Base-by-base conservation (phyloP, 805 yeast genomes). In the Debaryomyces tyrocola region DNA sequence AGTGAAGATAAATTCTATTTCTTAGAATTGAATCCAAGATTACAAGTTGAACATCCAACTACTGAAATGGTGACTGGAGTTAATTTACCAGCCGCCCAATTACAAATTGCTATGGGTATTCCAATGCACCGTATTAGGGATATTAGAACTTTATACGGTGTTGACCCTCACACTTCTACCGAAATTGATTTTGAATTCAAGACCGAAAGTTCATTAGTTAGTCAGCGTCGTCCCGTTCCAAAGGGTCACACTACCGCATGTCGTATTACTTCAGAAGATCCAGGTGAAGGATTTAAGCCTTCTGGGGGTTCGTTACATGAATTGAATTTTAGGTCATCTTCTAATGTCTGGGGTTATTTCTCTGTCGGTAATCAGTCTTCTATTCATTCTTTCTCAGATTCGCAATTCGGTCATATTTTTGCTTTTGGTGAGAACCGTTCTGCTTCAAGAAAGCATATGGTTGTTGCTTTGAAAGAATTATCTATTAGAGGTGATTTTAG, bases 1-100 rank as follows among this genome's bases (percentile, higher is more conserved):
- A 82, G 87, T 47, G 97, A 94, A 51, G 91, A 92, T 70, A 90
- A 91, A 66, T 94, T 92, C 67, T 94, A 91, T 78, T 94, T 94
- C 70, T 78, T 94, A 66, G 99, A 94, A 74, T 80, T 94, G 67
- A 94, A 94, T 69, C 99, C 99, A 61, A 88, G 99, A 79, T 79
- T 94, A 68, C 99, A 94, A 78, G 99, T 94, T 49, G 99, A 94
- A 79, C 99, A 94, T 79, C 99, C 99, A 62, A 94, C 99, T 38
- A 94, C 99, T 35, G 99, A 94, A 75, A 94, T 94, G 99, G 99
- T 90, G 47, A 86, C 96, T 20, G 99, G 99, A 55, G 97, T 94
- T 45, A 95, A 94, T 65, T 79, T 94, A 66, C 99, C 99, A 24
- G 96, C 97, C 48, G 96, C 99, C 33, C 99, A 94, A 75, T 82